Base-by-base conservation (phyloP, 306 rosid species). In the Trifolium dubium region DNA sequence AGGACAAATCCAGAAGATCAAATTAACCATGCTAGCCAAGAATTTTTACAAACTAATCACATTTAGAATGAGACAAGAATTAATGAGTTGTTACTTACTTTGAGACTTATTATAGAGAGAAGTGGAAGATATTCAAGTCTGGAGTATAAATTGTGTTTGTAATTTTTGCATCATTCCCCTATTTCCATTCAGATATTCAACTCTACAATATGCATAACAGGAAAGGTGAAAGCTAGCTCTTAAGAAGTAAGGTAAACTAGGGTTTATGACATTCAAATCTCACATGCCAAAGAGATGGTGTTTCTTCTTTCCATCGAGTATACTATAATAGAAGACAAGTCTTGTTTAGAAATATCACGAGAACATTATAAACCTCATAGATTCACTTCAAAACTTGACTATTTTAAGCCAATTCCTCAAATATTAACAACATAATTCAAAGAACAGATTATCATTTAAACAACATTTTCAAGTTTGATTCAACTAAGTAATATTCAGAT, bases 231-330 rank as follows among this genome's bases (percentile, higher is more conserved):
- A 58, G 11, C 56, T 35, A 43, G 13, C 50, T 35, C 35, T 35
- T 35, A 35, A 35, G 39, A 35, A 35, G 39, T 43, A 11, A 41
- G 47, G 47, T 43, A 43, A 43, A 43, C 39, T 71, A 54, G 65
- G 75, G 75, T 69, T 51, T 37, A 69, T 17, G 56, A 15, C 18
- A 72, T 72, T 72, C 69, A 44, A 46, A 72, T 72, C n/a, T 59
- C 59, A 72, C 39, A 35, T 35, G 39, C 39, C 39, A 35, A 35
- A 35, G 39, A 34, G 37, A 35, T 23, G 23, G 39, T 35, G 39
- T 35, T 35, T 35, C 39, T 35, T 35, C 39, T 35, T 35, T 35
- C 39, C 8, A 35, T 35, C 7, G 8, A 35, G 39, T 35, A 35
- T 35, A 35, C 8, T 35, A 35, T 35, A 7, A 4, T 4, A 34